A percentile compares a stretch with the other conserved stretches of the same genome.
Evolutionary conservation across 1,284 basidiomycete genomes (phyloP).

Genomic region (Spongispora temasekensis): DNA sequence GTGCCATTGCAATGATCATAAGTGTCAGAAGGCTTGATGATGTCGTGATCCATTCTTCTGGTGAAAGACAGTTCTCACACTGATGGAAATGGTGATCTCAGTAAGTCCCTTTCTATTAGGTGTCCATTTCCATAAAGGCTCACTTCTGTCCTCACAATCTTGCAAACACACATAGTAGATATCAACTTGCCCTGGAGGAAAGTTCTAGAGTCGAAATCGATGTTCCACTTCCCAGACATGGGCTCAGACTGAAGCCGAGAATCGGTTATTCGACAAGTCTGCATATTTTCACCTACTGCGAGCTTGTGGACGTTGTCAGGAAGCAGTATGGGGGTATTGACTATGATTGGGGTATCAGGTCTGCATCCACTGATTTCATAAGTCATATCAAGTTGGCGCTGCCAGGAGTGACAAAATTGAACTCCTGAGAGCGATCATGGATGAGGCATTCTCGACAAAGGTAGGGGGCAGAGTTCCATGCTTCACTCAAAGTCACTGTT

Average conservation of each 20-base stretch:
- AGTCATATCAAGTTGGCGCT: conserved; percentile 6
- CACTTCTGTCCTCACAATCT: not conserved
- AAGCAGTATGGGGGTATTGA: conserved; percentile 55
- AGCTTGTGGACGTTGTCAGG: conserved; percentile 54
- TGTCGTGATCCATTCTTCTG: conserved; percentile 19
- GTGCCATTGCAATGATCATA: not conserved
- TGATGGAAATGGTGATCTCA: conserved; percentile 22
- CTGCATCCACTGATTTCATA: conserved; percentile 70
- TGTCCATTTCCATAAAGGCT: not conserved
- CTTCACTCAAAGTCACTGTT: not conserved
- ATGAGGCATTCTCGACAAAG: conserved; percentile 39
- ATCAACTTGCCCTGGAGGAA: conserved; percentile 14
- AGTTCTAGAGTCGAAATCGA: conserved; percentile 14
- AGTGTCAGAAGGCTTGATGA: conserved; percentile 33
- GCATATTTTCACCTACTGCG: conserved; percentile 26
- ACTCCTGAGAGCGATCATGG: conserved; percentile 52
- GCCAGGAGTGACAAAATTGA: not conserved
- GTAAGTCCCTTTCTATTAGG: conserved; percentile 11
- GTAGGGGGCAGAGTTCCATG: not conserved
- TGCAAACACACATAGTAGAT: not conserved
- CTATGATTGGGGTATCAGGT: conserved; percentile 53
- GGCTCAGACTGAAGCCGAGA: conserved; percentile 20
- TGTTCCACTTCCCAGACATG: conserved; percentile 17
- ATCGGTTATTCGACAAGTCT: conserved; percentile 36
- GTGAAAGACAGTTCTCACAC: conserved; percentile 16